Evolutionary conservation across 2,329 filamentous ascomycete species (phyloP).

Genomic region (Trichoderma semiorbis): DNA sequence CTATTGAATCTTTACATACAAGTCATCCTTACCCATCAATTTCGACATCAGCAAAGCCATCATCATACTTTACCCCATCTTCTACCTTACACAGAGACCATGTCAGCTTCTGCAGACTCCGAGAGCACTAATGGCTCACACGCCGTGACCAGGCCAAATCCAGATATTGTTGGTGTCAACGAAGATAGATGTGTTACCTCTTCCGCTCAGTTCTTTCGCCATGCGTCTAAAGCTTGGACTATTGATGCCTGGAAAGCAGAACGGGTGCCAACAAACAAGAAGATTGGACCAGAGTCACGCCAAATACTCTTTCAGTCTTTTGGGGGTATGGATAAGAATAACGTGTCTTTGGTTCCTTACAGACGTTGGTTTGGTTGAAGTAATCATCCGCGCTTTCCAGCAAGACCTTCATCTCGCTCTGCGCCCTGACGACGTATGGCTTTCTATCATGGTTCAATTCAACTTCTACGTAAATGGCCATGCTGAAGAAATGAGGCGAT

Average conservation of each 20-base stretch:
- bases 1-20: no score
- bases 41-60: no score
- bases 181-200: neutral
- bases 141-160: neutral
- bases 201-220: neutral
- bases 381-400: constrained; percentile 4
- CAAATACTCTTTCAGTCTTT: neutral
- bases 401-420: constrained; percentile 22
- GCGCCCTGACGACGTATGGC: constrained; percentile 28
- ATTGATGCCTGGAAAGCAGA: fast-evolving
- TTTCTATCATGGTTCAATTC: constrained; percentile 28
- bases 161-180: neutral
- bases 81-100: neutral
- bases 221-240: neutral
- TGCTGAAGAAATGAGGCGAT: constrained; percentile 16
- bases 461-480: constrained; percentile 21
- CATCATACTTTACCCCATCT: no score
- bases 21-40: no score
- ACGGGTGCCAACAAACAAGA: neutral
- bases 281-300: neutral
- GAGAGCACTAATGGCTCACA: neutral
- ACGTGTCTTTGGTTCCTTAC: neutral
- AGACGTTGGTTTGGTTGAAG: neutral
- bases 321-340: neutral
- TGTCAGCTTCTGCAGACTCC: neutral